Percentiles rank a stretch among this genome's conserved stretches.
phyloP scores from a whole-genome alignment of 176 grass and related monocot genomes.

The Sorghum bicolor region DNA sequence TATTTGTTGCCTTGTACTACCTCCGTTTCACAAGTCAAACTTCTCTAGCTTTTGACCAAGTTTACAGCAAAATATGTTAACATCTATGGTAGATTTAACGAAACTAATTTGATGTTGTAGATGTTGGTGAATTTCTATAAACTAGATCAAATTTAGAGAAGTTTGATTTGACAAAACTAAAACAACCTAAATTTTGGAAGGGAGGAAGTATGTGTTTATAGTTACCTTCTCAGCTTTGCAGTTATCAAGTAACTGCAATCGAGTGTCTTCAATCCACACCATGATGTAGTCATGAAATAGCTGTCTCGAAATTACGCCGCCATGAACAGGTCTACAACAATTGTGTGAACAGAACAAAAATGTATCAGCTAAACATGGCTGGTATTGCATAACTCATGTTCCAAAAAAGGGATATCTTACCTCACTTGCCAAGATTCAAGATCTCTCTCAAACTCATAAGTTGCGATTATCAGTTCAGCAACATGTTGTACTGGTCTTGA shows the following conservation, averaged over 20 bases:
- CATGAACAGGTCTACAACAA: slow-evolving; percentile 64
- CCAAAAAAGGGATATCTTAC: slow-evolving; percentile 43
- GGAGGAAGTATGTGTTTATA: not conserved
- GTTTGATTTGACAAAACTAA: not conserved
- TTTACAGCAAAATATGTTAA: not conserved
- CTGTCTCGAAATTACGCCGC: slow-evolving; percentile 81
- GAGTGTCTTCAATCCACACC: slow-evolving; percentile 91
- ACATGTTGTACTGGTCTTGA: slow-evolving; percentile 79
- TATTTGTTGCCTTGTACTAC: slow-evolving; percentile 2
- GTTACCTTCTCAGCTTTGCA: slow-evolving; percentile 86
- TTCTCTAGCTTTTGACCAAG: too few relatives aligned
- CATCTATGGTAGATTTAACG: not conserved
- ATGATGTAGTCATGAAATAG: slow-evolving; percentile 87
- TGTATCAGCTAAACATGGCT: slow-evolving; percentile 12
- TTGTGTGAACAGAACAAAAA: slow-evolving; percentile 13
- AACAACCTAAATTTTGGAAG: not conserved
- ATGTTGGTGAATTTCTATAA: not conserved
- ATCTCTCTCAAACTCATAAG: slow-evolving; percentile 88
- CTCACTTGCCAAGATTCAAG: slow-evolving; percentile 86
- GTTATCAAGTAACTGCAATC: slow-evolving; percentile 81
- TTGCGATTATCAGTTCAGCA: slow-evolving; percentile 75
- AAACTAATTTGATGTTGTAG: not conserved
- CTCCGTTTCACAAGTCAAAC: not conserved
- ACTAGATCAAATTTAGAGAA: not conserved
- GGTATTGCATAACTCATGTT: not conserved